A percentile compares a stretch with the other conserved stretches of the same genome.
Evolutionary conservation across 495 filamentous ascomycete genomes (phyloP).

Genomic region (Talaromyces nanjingensis): DNA sequence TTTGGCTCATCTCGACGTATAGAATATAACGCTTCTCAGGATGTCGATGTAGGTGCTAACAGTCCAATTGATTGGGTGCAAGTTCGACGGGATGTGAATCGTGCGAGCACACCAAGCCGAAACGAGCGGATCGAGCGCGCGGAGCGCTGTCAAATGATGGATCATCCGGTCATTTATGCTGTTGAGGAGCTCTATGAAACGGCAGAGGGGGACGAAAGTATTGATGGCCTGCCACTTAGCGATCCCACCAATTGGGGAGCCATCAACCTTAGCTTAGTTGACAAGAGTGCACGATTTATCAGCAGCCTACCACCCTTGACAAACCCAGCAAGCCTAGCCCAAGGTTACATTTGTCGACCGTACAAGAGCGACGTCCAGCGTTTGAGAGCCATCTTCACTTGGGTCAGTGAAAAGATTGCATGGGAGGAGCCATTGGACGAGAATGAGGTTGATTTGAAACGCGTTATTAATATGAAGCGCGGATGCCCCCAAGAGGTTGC

Average conservation of each 20-base stretch:
- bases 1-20: slow-evolving; percentile 23
- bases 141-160: slow-evolving; percentile 94
- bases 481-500: slow-evolving; percentile 91
- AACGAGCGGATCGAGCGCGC: slow-evolving; percentile 80
- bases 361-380: slow-evolving; percentile 93
- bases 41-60: slow-evolving; percentile 53
- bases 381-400: slow-evolving; percentile 89
- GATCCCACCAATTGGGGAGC: slow-evolving; percentile 75
- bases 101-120: slow-evolving; percentile 83
- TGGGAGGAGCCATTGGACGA: slow-evolving; percentile 93
- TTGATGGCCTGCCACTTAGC: slow-evolving; percentile 73
- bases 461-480: slow-evolving; percentile 75
- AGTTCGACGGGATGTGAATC: slow-evolving; percentile 88
- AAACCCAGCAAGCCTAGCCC: slow-evolving; percentile 76
- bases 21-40: slow-evolving; percentile 47
- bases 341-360: slow-evolving; percentile 88
- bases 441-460: slow-evolving; percentile 64
- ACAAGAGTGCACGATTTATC: slow-evolving; percentile 92
- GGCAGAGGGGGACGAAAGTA: slow-evolving; percentile 85
- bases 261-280: slow-evolving; percentile 76
- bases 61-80: slow-evolving; percentile 84
- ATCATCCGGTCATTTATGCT: slow-evolving; percentile 77
- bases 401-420: slow-evolving; percentile 89
- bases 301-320: slow-evolving; percentile 84
- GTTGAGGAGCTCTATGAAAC: slow-evolving; percentile 81